Conservation (phyloP, 495 filamentous ascomycete genomes). For the Hyphodiscus hymeniophilus region DNA sequence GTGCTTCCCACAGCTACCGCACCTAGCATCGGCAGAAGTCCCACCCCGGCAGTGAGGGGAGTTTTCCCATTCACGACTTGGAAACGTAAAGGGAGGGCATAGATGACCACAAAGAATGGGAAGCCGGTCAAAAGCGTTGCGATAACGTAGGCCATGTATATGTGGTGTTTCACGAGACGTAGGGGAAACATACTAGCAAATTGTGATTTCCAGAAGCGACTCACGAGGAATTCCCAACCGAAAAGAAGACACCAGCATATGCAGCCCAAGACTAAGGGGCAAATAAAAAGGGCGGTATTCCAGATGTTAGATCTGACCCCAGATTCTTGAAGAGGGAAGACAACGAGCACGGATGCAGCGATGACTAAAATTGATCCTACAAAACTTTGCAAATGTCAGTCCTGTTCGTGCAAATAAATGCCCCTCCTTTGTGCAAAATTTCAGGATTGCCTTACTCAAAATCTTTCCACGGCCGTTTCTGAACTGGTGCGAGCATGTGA, state of each 20-base stretch:
- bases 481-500: constrained; percentile 3
- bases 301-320: constrained; percentile 38
- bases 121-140: constrained; percentile 46
- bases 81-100: constrained; percentile 53
- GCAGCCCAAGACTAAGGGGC: constrained; percentile 32
- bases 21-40: constrained; percentile 49
- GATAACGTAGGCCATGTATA: constrained; percentile 33
- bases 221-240: constrained; percentile 35
- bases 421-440: too few relatives aligned
- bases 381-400: constrained; percentile 28
- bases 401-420: too few relatives aligned
- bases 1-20: constrained; percentile 43
- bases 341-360: constrained; percentile 43
- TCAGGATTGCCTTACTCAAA: constrained; percentile 31
- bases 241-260: constrained; percentile 39
- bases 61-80: constrained; percentile 46
- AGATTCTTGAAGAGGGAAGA: constrained; percentile 51
- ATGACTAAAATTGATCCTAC: constrained; percentile 48
- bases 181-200: constrained; percentile 38
- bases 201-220: constrained; percentile 30
- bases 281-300: constrained; percentile 35
- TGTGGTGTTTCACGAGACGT: constrained; percentile 28
- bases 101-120: constrained; percentile 45
- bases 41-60: constrained; percentile 43
- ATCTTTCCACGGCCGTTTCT: constrained; percentile 23